These are phyloP conservation scores for Mantamonas sphyraenae DNA, from an alignment of 78 protist species.

Conservation along the genomic window DNA sequence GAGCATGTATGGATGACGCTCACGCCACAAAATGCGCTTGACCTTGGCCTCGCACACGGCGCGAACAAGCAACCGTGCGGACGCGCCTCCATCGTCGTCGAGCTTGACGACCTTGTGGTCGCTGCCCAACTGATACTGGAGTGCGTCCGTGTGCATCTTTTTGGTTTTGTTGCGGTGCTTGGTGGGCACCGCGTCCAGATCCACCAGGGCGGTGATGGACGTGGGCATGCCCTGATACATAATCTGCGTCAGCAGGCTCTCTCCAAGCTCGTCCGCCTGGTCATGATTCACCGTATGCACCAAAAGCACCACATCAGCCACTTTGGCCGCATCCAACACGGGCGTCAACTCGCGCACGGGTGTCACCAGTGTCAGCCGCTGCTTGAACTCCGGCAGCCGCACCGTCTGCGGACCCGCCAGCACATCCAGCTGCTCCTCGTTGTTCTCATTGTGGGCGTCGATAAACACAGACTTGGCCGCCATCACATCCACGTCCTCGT, in stretches of 20 bases:
- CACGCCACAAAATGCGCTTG: too few relatives aligned
- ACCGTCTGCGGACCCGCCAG: too few relatives aligned
- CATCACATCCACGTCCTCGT: too few relatives aligned
- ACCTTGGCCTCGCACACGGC: not conserved
- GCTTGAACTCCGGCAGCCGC: not conserved
- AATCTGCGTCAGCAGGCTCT: not conserved
- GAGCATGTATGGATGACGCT: slow-evolving; percentile 12
- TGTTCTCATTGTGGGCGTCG: too few relatives aligned
- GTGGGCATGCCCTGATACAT: not conserved
- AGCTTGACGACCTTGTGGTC: not conserved
- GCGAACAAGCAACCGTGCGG: not conserved
- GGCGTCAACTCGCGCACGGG: not conserved
- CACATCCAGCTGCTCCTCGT: too few relatives aligned
- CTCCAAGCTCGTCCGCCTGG: not conserved
- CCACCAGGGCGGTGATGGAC: not conserved
- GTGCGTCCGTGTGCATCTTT: not conserved
- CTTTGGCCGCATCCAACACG: not conserved
- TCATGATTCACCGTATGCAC: not conserved
- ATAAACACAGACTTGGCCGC: too few relatives aligned
- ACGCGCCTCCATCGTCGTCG: not conserved
- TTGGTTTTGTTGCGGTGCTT: not conserved
- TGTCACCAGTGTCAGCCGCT: not conserved
- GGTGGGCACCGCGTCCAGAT: not conserved
- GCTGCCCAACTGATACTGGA: not conserved
- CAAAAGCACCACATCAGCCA: not conserved